These are phyloP conservation scores for Penicillium longicatenatum DNA, from an alignment of 495 filamentous ascomycete species.

Conservation along the genomic window DNA sequence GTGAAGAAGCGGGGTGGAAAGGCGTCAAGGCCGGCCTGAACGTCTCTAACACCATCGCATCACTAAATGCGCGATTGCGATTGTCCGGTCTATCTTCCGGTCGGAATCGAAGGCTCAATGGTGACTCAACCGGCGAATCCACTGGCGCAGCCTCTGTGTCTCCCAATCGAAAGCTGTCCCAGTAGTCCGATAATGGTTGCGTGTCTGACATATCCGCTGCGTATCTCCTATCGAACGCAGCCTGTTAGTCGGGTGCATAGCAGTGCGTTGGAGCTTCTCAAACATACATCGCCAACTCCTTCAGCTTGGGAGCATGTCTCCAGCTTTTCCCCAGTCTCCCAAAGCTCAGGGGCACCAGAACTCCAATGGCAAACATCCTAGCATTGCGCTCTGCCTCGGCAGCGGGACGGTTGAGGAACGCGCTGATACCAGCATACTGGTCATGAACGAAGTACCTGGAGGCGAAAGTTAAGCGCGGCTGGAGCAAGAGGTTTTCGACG, in stretches of 20 bases:
- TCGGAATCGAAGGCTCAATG: constrained; percentile 51
- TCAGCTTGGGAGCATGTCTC: constrained; percentile 78
- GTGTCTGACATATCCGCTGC: constrained; percentile 49
- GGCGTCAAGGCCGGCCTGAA: constrained; percentile 71
- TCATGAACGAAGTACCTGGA: constrained; percentile 83
- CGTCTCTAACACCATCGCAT: constrained; percentile 57
- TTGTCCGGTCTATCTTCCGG: constrained; percentile 40
- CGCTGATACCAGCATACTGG: constrained; percentile 84
- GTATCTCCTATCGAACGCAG: constrained; percentile 31
- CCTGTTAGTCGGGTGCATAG: neutral
- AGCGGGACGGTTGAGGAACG: constrained; percentile 84
- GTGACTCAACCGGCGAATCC: constrained; percentile 55
- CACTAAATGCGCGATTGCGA: constrained; percentile 43
- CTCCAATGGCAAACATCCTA: constrained; percentile 87
- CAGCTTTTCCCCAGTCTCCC: constrained; percentile 87
- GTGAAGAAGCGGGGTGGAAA: constrained; percentile 82
- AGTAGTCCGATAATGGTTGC: constrained; percentile 72
- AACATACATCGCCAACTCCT: constrained; percentile 66
- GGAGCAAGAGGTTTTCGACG: neutral
- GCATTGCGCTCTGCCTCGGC: constrained; percentile 80
- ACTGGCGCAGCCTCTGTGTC: constrained; percentile 42
- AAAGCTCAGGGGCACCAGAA: constrained; percentile 82
- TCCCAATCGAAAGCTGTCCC: constrained; percentile 64
- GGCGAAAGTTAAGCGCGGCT: constrained; percentile 1
- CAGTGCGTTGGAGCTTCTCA: neutral